Percentiles rank a stretch among this genome's conserved stretches.
phyloP scores from a whole-genome alignment of 1,284 basidiomycete species.

The Malassezia obtusa region DNA sequence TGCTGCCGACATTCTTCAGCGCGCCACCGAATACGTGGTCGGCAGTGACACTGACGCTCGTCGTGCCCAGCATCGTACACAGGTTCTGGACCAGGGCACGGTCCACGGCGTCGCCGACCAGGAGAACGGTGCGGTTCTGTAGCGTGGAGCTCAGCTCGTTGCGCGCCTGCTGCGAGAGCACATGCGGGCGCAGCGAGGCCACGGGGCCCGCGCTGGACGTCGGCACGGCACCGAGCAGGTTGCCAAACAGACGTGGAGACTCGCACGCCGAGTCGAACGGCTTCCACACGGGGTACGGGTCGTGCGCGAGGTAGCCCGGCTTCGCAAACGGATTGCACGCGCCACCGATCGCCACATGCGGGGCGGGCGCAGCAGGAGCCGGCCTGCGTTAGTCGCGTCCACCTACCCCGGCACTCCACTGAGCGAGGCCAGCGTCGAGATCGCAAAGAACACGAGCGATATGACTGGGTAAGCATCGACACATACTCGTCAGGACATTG shows the following conservation, averaged over 20 bases:
- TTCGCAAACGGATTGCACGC: constrained; percentile 6
- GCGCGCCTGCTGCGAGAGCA: neutral
- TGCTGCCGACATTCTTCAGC: constrained; percentile 21
- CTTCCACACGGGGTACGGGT: constrained; percentile 15
- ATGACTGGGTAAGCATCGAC: neutral
- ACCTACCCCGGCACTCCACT: neutral
- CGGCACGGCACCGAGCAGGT: constrained; percentile 6
- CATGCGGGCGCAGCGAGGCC: neutral
- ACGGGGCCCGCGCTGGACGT: neutral
- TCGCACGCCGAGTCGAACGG: constrained; percentile 8
- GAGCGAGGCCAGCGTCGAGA: constrained; percentile 7
- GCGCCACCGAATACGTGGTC: constrained; percentile 39
- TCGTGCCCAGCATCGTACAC: constrained; percentile 46
- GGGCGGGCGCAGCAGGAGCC: neutral
- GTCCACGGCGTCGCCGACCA: constrained; percentile 49
- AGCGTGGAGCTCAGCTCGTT: constrained; percentile 1
- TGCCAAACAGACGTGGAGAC: neutral
- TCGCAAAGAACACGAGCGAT: constrained; percentile 5
- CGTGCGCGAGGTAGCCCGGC: constrained; percentile 9
- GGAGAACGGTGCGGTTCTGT: constrained; percentile 47
- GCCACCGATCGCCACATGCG: too few relatives aligned
- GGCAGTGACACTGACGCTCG: constrained; percentile 39
- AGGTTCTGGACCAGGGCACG: constrained; percentile 48
- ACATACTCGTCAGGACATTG: constrained; percentile 4
- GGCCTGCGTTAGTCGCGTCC: too few relatives aligned